phyloP scores from a whole-genome alignment of 2,329 filamentous ascomycete species.

The Colletotrichum siamense region DNA sequence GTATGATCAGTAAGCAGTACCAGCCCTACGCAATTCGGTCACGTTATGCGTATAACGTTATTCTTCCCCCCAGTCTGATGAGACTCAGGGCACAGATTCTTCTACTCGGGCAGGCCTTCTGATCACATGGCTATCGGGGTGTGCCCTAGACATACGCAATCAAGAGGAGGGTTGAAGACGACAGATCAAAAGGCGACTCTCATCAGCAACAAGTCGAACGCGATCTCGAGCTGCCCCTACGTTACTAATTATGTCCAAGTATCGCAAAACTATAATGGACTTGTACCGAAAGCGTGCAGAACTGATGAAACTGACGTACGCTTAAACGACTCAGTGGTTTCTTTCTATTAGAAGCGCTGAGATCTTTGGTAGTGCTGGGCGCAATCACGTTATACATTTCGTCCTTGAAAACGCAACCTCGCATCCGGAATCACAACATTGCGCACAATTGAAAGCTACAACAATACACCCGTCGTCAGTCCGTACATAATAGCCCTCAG shows the following conservation, averaged over 20 bases:
- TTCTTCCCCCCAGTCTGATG: fast-evolving
- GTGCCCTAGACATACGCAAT: fast-evolving
- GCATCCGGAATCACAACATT: fast-evolving
- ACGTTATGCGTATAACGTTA: fast-evolving
- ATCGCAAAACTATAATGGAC: fast-evolving
- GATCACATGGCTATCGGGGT: fast-evolving
- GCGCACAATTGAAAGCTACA: background rate
- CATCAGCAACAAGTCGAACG: fast-evolving
- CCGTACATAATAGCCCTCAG: background rate
- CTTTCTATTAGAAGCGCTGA: fast-evolving
- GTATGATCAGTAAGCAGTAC: background rate
- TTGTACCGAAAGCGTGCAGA: background rate
- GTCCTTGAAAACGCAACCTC: background rate
- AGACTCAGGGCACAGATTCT: fast-evolving
- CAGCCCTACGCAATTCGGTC: fast-evolving
- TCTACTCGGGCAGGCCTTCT: fast-evolving
- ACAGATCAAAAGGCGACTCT: fast-evolving
- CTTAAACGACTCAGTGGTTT: fast-evolving
- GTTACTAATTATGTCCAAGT: background rate
- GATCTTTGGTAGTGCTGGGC: fast-evolving
- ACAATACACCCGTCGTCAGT: background rate
- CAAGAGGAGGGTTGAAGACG: fast-evolving
- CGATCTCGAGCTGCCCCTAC: fast-evolving
- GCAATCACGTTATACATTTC: background rate
- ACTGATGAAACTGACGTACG: background rate